Percentiles rank a stretch among this genome's conserved stretches.
Conservation (phyloP, 257 asterid genomes). For the Solanum neorickii region DNA sequence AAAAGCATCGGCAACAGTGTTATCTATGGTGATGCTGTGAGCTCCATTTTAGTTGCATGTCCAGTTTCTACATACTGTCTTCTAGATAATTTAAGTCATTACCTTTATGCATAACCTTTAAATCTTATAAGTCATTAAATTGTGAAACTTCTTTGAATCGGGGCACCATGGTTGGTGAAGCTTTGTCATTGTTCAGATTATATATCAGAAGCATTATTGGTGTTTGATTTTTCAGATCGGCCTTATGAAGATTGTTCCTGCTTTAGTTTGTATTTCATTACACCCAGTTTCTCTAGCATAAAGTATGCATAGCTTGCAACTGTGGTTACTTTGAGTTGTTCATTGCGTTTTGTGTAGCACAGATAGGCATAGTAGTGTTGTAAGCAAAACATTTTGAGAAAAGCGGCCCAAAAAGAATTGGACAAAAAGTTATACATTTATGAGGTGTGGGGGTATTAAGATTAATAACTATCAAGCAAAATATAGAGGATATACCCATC, state of each 20-base stretch:
- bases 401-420: background rate
- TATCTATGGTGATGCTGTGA: slow-evolving; percentile 11
- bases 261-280: background rate
- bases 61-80: background rate
- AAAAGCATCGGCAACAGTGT: background rate
- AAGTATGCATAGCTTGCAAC: background rate
- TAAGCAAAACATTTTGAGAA: background rate
- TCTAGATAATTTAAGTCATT: background rate
- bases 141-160: background rate
- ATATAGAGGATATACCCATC: background rate
- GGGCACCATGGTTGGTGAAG: background rate
- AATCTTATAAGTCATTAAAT: background rate
- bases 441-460: background rate
- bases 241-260: background rate
- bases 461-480: background rate
- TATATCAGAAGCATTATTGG: background rate
- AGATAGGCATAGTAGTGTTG: background rate
- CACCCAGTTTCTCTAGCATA: background rate
- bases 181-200: background rate
- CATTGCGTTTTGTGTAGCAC: background rate
- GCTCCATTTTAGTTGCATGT: background rate
- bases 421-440: background rate
- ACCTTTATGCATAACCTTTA: background rate
- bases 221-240: background rate
- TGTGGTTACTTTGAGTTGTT: background rate